Evolutionary conservation across 2,329 filamentous ascomycete species (phyloP).

Genomic region (Colletotrichum shisoi): DNA sequence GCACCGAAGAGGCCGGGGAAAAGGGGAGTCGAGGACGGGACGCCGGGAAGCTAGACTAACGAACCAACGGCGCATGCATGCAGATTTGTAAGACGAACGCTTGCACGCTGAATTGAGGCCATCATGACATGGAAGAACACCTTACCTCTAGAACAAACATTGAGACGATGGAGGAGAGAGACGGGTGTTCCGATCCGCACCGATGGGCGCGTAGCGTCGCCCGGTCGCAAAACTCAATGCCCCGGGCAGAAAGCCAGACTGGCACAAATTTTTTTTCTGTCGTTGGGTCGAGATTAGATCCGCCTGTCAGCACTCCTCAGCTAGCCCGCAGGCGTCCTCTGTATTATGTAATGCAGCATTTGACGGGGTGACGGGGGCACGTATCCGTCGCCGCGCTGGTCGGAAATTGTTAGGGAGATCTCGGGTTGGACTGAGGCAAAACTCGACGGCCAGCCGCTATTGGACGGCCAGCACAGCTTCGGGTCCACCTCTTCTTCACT

Average conservation of each 20-base stretch:
- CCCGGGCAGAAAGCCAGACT: conserved; percentile 25
- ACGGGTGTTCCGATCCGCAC: conserved; percentile 2
- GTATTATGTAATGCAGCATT: conserved; percentile 16
- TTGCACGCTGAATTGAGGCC: conserved; percentile 8
- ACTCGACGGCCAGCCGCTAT: conserved; percentile 29
- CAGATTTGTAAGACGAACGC: conserved; percentile 16
- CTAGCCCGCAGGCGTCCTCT: neutral
- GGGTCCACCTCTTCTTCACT: conserved; percentile 44
- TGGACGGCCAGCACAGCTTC: conserved; percentile 32
- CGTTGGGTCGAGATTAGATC: conserved; percentile 31
- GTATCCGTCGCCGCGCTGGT: conserved; percentile 23
- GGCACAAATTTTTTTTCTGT: conserved; percentile 19
- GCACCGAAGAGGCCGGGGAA: conserved; percentile 27
- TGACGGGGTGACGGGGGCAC: conserved; percentile 35
- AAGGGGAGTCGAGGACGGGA: conserved; percentile 14
- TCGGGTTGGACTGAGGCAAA: conserved; percentile 41
- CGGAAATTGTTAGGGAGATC: conserved; percentile 41
- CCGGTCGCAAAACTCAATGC: conserved; percentile 26
- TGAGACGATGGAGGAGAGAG: conserved; percentile 3
- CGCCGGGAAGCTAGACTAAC: conserved; percentile 26
- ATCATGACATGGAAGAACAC: conserved; percentile 7
- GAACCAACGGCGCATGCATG: conserved; percentile 17
- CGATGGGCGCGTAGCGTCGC: neutral
- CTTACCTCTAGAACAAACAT: neutral
- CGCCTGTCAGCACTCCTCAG: conserved; percentile 8